Conservation (phyloP, 352 stramenopile genomes). For the Phytophthora fragariae region DNA sequence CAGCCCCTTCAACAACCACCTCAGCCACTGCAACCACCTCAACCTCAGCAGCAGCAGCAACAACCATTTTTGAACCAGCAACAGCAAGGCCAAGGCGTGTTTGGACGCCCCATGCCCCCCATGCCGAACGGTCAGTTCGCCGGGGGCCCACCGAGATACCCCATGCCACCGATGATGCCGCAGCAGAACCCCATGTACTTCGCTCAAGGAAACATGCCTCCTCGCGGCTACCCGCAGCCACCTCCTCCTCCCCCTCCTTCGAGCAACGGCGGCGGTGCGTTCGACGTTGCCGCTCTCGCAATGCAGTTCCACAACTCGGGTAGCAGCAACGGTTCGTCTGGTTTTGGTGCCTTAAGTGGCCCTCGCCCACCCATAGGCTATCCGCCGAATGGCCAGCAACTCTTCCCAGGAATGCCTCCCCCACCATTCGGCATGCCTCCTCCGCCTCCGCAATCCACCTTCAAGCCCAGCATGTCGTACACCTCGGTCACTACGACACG, state of each 20-base stretch:
- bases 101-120: slow-evolving; percentile 30
- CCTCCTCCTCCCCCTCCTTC: slow-evolving; percentile 36
- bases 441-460: slow-evolving; percentile 52
- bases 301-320: slow-evolving; percentile 80
- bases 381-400: slow-evolving; percentile 30
- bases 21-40: slow-evolving; percentile 7
- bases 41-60: slow-evolving; percentile 29
- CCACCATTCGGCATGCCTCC: slow-evolving; percentile 41
- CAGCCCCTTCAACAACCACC: slow-evolving; percentile 24
- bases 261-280: slow-evolving; percentile 32
- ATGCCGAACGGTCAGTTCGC: slow-evolving; percentile 38
- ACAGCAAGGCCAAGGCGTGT: slow-evolving; percentile 35
- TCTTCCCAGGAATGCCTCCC: slow-evolving; percentile 50
- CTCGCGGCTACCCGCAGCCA: slow-evolving; percentile 37
- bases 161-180: slow-evolving; percentile 36
- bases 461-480: slow-evolving; percentile 85
- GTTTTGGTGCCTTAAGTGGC: slow-evolving; percentile 43
- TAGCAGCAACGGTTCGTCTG: slow-evolving; percentile 36
- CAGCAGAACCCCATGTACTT: slow-evolving; percentile 45
- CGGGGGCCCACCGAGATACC: slow-evolving; percentile 28
- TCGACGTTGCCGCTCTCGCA: slow-evolving; percentile 73
- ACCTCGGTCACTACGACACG: slow-evolving; percentile 73
- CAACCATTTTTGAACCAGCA: slow-evolving; percentile 39
- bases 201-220: slow-evolving; percentile 35
- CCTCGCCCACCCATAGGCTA: slow-evolving; percentile 45